Evolutionary conservation across 2,329 filamentous ascomycete genomes (phyloP).

Genomic region (Neophaeococcomyces mojaviensis): DNA sequence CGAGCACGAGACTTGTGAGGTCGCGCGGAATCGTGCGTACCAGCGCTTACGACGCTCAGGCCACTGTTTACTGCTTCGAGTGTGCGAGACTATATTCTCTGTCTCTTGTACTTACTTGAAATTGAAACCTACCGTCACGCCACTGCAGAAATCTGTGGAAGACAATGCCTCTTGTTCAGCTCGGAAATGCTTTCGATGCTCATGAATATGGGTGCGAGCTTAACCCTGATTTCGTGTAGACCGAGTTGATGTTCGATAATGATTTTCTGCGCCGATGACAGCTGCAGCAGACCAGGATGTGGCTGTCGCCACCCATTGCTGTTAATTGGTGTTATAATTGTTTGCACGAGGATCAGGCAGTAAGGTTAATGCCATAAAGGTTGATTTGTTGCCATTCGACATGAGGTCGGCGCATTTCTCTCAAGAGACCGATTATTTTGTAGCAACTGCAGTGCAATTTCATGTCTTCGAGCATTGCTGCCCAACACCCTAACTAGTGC

Average conservation of each 20-base stretch:
- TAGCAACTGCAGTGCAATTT: background rate
- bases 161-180: too few species aligned
- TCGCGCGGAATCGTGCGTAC: too few species aligned
- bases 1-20: background rate
- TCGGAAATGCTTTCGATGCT: too few species aligned
- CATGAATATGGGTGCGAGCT: too few species aligned
- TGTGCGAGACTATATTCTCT: too few species aligned
- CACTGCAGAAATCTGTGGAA: too few species aligned
- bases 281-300: background rate
- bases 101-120: too few species aligned
- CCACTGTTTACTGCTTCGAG: too few species aligned
- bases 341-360: background rate
- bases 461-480: constrained; percentile 7
- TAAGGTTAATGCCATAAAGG: background rate
- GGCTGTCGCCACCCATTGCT: background rate
- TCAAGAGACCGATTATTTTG: background rate
- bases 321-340: background rate
- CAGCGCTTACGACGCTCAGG: too few species aligned
- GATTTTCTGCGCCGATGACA: background rate
- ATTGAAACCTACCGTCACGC: too few species aligned
- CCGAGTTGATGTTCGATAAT: background rate
- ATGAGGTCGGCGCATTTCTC: background rate
- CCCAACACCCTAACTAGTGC: constrained; percentile 2
- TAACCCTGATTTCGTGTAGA: too few species aligned
- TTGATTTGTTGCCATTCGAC: background rate